Conservation (phyloP, 257 asterid genomes). For the Coffea eugenioides region DNA sequence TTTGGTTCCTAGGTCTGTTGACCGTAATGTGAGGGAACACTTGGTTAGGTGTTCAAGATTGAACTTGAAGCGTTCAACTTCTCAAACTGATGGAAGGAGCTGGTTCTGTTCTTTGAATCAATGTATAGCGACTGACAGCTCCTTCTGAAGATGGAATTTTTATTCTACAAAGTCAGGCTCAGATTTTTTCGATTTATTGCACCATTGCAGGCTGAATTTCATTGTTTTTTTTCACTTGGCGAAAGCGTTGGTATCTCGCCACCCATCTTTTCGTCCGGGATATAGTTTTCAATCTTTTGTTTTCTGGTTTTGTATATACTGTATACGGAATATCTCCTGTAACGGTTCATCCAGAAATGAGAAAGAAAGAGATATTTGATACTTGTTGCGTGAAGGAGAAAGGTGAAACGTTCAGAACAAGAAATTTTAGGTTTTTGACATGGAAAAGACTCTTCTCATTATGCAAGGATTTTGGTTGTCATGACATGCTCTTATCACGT, state of each 20-base stretch:
- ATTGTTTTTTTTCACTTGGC: background rate
- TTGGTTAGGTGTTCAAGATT: constrained; percentile 51
- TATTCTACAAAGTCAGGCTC: background rate
- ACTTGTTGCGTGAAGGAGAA: background rate
- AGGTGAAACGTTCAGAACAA: background rate
- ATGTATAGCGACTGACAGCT: constrained; percentile 49
- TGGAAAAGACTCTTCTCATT: background rate
- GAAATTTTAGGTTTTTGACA: background rate
- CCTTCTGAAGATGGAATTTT: constrained; percentile 35
- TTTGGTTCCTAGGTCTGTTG: constrained; percentile 38
- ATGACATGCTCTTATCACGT: background rate
- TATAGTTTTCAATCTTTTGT: background rate
- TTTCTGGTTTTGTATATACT: constrained; percentile 8
- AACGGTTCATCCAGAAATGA: background rate
- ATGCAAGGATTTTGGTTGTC: background rate
- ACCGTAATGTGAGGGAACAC: constrained; percentile 22
- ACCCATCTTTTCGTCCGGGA: background rate
- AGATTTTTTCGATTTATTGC: background rate
- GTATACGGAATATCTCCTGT: background rate
- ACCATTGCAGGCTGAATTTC: constrained; percentile 1
- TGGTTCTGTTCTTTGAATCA: constrained; percentile 71
- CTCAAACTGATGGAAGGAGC: constrained; percentile 53
- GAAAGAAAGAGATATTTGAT: background rate
- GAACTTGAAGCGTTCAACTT: constrained; percentile 50
- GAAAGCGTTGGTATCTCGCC: background rate